Conservation (phyloP, 2,329 filamentous ascomycete species). For the Penicillium hordei region DNA sequence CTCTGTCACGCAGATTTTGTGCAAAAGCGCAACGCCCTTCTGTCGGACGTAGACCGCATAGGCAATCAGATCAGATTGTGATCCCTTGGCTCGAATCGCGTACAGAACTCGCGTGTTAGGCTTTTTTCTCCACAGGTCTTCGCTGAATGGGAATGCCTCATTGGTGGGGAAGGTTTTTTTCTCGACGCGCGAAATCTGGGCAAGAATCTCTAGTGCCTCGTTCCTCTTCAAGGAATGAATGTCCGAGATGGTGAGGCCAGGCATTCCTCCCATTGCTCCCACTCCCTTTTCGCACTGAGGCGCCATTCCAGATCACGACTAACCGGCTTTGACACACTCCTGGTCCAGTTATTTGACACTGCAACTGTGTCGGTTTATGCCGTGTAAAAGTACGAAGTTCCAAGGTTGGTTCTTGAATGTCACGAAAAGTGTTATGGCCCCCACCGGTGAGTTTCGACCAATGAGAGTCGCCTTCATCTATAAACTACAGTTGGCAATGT, state of each 20-base stretch:
- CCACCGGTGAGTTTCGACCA: constrained; percentile 1
- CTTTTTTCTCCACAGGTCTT: constrained; percentile 49
- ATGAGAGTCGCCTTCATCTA: not conserved
- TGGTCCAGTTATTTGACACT: not conserved
- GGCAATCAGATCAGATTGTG: constrained; percentile 36
- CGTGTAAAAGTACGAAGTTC: not conserved
- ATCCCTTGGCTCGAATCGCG: constrained; percentile 24
- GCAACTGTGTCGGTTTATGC: not conserved
- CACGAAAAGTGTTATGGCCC: not conserved
- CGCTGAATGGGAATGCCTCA: constrained; percentile 51
- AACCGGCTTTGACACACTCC: not conserved
- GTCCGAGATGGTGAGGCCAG: constrained; percentile 31
- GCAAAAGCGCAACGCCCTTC: constrained; percentile 48
- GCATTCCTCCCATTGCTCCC: constrained; percentile 9
- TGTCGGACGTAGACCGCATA: constrained; percentile 51
- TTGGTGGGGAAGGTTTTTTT: constrained; percentile 53
- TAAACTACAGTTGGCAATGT: not conserved
- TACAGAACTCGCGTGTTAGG: constrained; percentile 49
- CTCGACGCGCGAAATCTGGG: constrained; percentile 44
- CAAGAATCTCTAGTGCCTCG: constrained; percentile 38
- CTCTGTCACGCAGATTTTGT: constrained; percentile 54
- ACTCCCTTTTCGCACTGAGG: constrained; percentile 16
- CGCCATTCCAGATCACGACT: constrained; percentile 23
- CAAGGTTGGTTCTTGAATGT: not conserved
- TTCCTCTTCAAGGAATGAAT: constrained; percentile 40